phyloP scores from a whole-genome alignment of 2,329 filamentous ascomycete genomes.

The Monilinia laxa region DNA sequence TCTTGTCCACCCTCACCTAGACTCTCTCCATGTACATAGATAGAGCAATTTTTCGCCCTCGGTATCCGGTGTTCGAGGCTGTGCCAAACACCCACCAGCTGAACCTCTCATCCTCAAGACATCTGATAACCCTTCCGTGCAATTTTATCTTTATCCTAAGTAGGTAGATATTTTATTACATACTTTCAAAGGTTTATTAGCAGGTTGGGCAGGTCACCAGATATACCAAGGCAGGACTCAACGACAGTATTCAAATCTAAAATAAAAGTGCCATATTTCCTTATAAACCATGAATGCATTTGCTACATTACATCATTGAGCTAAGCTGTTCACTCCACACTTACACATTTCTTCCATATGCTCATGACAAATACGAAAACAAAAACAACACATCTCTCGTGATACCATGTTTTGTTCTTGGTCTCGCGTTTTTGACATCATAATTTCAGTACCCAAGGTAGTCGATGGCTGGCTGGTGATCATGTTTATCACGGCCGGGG shows the following conservation, averaged over 20 bases:
- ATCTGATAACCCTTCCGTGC: not conserved
- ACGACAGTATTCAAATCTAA: not conserved
- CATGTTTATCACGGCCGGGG: slow-evolving; percentile 51
- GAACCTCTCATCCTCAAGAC: no score
- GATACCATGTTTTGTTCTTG: slow-evolving; percentile 56
- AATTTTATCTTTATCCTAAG: no score
- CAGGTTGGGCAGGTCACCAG: no score
- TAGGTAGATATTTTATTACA: not conserved
- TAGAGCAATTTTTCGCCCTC: not conserved
- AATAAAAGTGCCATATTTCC: not conserved
- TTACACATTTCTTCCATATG: slow-evolving; percentile 37
- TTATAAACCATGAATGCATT: not conserved
- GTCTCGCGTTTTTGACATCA: slow-evolving; percentile 60
- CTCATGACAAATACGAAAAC: slow-evolving; percentile 53
- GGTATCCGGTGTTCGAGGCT: not conserved
- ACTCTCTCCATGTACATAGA: not conserved
- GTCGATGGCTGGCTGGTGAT: slow-evolving; percentile 44
- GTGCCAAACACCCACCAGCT: not conserved
- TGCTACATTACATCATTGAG: not conserved
- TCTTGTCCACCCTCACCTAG: not conserved
- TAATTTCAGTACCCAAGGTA: slow-evolving; percentile 43
- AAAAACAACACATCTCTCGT: slow-evolving; percentile 55
- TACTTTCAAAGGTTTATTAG: not conserved
- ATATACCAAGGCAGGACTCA: not conserved
- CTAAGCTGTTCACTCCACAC: not conserved